Percentiles rank a stretch among this genome's conserved stretches.
phyloP scores from a whole-genome alignment of 371 early-diverging fungal genomes.

The Lichtheimia ornata region DNA sequence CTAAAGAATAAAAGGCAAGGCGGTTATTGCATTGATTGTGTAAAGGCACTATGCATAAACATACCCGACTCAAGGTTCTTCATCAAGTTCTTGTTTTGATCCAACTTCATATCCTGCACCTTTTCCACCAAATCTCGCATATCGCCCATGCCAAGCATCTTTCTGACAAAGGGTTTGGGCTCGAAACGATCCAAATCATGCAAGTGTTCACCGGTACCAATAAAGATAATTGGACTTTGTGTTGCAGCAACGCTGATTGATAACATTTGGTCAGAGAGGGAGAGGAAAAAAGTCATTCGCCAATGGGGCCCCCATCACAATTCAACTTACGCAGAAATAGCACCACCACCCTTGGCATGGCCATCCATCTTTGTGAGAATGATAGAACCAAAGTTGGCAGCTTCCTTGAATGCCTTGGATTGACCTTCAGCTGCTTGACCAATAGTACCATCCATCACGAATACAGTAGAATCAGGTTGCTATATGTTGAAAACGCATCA shows the following conservation, averaged over 20 bases:
- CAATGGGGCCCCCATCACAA: too few relatives aligned
- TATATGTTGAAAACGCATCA: constrained; percentile 9
- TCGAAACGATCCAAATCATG: constrained; percentile 96
- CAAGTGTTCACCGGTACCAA: constrained; percentile 99
- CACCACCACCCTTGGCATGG: constrained; percentile 99
- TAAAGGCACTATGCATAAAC: not conserved
- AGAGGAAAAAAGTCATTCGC: too few relatives aligned
- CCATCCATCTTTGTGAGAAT: constrained; percentile 99
- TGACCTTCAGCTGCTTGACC: constrained; percentile 99
- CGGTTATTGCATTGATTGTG: not conserved
- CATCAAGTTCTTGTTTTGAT: constrained; percentile 87
- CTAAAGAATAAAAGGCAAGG: constrained; percentile 4
- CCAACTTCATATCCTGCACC: constrained; percentile 89
- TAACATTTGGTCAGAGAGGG: not conserved
- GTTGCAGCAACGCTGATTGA: constrained; percentile 92
- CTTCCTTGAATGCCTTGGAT: constrained; percentile 95
- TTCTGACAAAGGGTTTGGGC: constrained; percentile 93
- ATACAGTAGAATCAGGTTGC: constrained; percentile 93
- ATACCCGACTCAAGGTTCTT: constrained; percentile 90
- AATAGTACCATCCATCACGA: constrained; percentile 99
- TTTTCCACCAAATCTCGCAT: constrained; percentile 93
- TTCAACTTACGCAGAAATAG: constrained; percentile 89
- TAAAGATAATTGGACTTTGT: constrained; percentile 96
- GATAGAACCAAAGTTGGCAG: constrained; percentile 97
- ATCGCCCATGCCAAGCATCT: constrained; percentile 98